Conservation (phyloP, 257 asterid genomes). For the Parsonsia alboflavescens region DNA sequence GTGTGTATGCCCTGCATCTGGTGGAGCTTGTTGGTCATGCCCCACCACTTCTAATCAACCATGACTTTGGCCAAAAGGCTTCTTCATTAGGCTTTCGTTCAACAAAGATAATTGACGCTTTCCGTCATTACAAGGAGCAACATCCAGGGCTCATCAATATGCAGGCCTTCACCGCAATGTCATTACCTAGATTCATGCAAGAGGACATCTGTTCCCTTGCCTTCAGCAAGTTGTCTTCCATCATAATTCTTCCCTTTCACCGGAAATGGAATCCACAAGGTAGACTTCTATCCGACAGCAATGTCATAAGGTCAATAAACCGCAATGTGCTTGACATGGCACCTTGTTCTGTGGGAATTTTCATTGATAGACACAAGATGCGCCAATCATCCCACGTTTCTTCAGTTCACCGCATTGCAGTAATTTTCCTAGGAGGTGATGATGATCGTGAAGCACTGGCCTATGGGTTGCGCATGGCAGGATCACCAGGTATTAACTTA, state of each 20-base stretch:
- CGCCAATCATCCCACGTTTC: not conserved
- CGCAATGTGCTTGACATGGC: conserved; percentile 13
- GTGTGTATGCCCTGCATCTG: conserved; percentile 52
- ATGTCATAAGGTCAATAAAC: conserved; percentile 14
- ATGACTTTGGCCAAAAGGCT: conserved; percentile 57
- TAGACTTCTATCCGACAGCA: conserved; percentile 42
- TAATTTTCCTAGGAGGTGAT: conserved; percentile 20
- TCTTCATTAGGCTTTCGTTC: conserved; percentile 49
- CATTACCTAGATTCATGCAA: conserved; percentile 66
- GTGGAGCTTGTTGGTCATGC: conserved; percentile 69
- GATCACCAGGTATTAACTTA: conserved; percentile 15
- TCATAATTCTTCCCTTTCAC: conserved; percentile 71
- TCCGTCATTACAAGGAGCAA: conserved; percentile 38
- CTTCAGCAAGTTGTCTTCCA: conserved; percentile 51
- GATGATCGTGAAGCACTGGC: conserved; percentile 26
- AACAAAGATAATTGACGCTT: conserved; percentile 47
- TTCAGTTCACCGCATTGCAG: conserved; percentile 11
- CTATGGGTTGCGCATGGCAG: conserved; percentile 21
- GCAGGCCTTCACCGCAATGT: conserved; percentile 64
- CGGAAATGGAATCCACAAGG: conserved; percentile 79
- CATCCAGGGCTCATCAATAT: conserved; percentile 26
- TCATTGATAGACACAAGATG: conserved; percentile 18
- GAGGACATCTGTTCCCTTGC: conserved; percentile 68
- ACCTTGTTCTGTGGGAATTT: conserved; percentile 25
- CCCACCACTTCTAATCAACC: conserved; percentile 59